Base-by-base conservation (phyloP, 345 rosid genomes). In the Salix brachista region DNA sequence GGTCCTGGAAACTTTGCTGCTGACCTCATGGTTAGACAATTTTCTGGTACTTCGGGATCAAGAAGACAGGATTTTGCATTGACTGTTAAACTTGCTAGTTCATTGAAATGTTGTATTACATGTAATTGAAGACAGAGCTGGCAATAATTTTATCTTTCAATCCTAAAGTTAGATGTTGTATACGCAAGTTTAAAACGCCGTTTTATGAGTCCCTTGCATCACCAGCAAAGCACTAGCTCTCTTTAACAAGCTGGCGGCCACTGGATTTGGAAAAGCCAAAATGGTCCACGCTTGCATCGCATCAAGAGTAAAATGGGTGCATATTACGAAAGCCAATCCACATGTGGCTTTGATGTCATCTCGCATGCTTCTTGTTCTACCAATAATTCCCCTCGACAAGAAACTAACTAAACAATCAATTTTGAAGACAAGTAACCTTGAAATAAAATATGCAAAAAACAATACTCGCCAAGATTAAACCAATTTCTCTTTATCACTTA, bases 11-110 rank as follows among this genome's bases (percentile, higher is more conserved):
- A 56, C 62, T 71, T 67, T 54, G 56, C 58, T 34, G 70, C 72
- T 42, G 18, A 48, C 61, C 26, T 46, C 23, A 13, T 30, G 7
- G 23, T 39, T 54, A 69, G 41, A 50, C 62, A 61, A 42, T 66
- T 73, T 52, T 61, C 39, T 48, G 37, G 64, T 18, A 16, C 66
- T 75, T 41, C 7, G 74, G 70, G 68, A 68, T 69, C 28, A 21
- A 60, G 69, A 61, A 69, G 46, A 70, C 32, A 61, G 74, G 84
- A 44, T 34, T 78, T 72, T 71, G 44, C 75, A 61, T 78, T 56
- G 72, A 71, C 42, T 34, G 72, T 67, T 77, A 39, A 41, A 16
- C 6, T 37, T 77, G 71, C 32, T 30, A 46, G 23, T 70, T 77
- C 19, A 32, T 14, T 41, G 73, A 68, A 68, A 71, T 65, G 67